Base-by-base conservation (phyloP, 2,329 filamentous ascomycete species). In the Pseudocercospora macadamiae region DNA sequence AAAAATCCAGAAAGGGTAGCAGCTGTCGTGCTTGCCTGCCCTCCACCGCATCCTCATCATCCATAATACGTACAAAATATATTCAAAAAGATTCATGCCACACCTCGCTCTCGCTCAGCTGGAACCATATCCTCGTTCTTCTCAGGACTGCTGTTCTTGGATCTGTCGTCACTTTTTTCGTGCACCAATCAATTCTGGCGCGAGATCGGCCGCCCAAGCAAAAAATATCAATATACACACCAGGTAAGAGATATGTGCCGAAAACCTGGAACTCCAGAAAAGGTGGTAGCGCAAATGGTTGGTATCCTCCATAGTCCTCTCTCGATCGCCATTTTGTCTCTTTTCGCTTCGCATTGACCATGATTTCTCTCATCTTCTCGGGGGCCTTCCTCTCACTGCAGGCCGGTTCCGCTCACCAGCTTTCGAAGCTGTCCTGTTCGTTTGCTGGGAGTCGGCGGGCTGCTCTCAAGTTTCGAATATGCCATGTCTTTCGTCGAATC, bases 351-450 rank as follows among this genome's bases (percentile, higher is more conserved):
- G n/a, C 3, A 25, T 47, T 26, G 3, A 2, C 26, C 42, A 19
- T 10, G 2, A n/a, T 8, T 23, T 28, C 16, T 16, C 19, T 47
- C 10, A 14, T 26, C 23, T 16, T 18, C 42, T 47, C 42, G 42
- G 28, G 12, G n/a, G n/a, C n/a, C n/a, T n/a, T n/a, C n/a, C n/a
- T 39, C 36, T 4, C 47, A 16, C 26, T 49, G 9, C 28, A 21
- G 47, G 30, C 47, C 47, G 32, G 25, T 26, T n/a, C n/a, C n/a
- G n/a, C n/a, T n/a, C n/a, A n/a, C n/a, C n/a, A n/a, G n/a, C n/a
- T n/a, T 21, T 49, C 16, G 51, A 25, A 28, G 51, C 30, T 42
- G 51, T 53, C 18, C 51, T 53, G 51, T 53, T 53, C 18, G 12
- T 37, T n/a, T 39, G 49, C 49, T 16, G 7, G 14, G n/a, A 47